phyloP scores from a whole-genome alignment of 2,329 filamentous ascomycete species.

The Piedraia hortae region DNA sequence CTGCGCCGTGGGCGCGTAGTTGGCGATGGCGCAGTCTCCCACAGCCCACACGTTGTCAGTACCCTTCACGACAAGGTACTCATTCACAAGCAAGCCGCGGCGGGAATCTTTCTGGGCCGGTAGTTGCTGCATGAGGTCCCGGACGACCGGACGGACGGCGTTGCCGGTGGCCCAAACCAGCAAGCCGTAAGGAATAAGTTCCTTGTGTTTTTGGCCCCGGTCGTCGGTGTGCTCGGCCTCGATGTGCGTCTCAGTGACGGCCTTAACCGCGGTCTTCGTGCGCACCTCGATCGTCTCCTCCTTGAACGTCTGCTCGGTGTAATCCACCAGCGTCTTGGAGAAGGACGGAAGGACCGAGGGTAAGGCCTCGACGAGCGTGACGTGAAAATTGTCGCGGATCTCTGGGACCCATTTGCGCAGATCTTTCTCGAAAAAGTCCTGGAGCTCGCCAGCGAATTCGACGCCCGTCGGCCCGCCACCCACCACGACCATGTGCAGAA shows the following conservation, averaged over 20 bases:
- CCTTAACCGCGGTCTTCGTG: slow-evolving; percentile 98
- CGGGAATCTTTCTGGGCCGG: slow-evolving; percentile 86
- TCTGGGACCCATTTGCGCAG: slow-evolving; percentile 95
- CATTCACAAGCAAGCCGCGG: slow-evolving; percentile 85
- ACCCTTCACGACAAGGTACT: slow-evolving; percentile 94
- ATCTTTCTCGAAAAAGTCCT: slow-evolving; percentile 97
- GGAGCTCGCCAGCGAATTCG: slow-evolving; percentile 91
- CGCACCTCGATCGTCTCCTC: slow-evolving; percentile 88
- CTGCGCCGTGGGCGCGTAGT: slow-evolving; percentile 92
- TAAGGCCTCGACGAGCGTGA: slow-evolving; percentile 88
- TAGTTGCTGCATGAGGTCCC: slow-evolving; percentile 75
- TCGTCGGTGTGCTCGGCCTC: slow-evolving; percentile 64
- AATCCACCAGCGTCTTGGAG: slow-evolving; percentile 96
- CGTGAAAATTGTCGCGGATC: slow-evolving; percentile 81
- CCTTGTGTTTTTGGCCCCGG: slow-evolving; percentile 56
- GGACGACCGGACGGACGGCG: slow-evolving; percentile 64
- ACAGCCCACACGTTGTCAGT: slow-evolving; percentile 94
- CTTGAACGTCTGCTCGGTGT: slow-evolving; percentile 96
- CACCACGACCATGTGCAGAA: slow-evolving; percentile 82
- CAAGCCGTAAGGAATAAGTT: slow-evolving; percentile 75
- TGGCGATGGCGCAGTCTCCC: slow-evolving; percentile 88
- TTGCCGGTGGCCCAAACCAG: slow-evolving; percentile 98
- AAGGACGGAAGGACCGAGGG: slow-evolving; percentile 91
- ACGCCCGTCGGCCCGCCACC: slow-evolving; percentile 86
- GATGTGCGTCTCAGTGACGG: slow-evolving; percentile 73